Conservation (phyloP, 116 monocot genomes). For the Dioscorea cayenensis region DNA sequence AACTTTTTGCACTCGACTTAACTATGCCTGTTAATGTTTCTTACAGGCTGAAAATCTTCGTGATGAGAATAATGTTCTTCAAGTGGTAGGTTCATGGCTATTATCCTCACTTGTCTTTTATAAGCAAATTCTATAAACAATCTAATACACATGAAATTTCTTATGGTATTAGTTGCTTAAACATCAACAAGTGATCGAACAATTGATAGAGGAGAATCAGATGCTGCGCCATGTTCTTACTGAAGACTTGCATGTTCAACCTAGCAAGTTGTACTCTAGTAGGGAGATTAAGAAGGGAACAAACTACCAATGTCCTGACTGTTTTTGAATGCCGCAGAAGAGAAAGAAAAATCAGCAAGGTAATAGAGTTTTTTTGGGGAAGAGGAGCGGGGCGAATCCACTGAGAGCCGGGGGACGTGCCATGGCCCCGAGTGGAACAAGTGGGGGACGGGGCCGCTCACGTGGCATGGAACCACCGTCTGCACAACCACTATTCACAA, state of each 20-base stretch:
- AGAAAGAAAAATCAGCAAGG: conserved; percentile 33
- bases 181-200: conserved; percentile 67
- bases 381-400: no score
- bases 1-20: no score
- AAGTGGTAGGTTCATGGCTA: conserved; percentile 46
- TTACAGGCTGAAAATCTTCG: conserved; percentile 45
- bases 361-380: no score
- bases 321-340: conserved; percentile 75
- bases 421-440: no score
- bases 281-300: conserved; percentile 1
- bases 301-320: conserved; percentile 36
- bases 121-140: neutral
- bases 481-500: no score
- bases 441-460: no score
- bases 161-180: conserved; percentile 44
- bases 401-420: no score
- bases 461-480: no score
- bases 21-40: neutral
- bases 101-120: neutral
- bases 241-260: conserved; percentile 71
- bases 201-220: conserved; percentile 65
- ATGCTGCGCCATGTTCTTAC: conserved; percentile 60
- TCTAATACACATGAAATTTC: neutral
- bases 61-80: conserved; percentile 58
- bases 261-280: conserved; percentile 30